Base-by-base conservation (phyloP, 495 filamentous ascomycete genomes). In the Podospora fimiseda region DNA sequence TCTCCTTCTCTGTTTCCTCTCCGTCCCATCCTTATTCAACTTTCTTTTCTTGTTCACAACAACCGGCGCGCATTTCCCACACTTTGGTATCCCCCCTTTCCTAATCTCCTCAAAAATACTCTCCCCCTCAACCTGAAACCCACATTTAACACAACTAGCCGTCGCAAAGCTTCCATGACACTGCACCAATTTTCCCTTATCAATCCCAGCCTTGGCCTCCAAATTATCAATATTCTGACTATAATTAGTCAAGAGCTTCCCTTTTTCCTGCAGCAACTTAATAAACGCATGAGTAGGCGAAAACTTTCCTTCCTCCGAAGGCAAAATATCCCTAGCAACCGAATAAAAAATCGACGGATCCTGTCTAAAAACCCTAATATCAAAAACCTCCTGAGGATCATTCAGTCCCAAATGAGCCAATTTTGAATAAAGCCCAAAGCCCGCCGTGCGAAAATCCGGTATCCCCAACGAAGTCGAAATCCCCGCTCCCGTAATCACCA, bases 201-300 rank as follows among this genome's bases (percentile, higher is more conserved):
- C 62, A 43, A 98, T 91, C 13, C 93, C 93, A 1, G 92, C 93
- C 51, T 87, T 83, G 27, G 80, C 81, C 64, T 98, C 93, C 43
- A 98, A 85, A 60, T 97, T 96, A 73, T 98, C 93, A 60, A 98
- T 98, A 65, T 98, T 98, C 67, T 98, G 93, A 2, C 92, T 94
- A 71, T 96, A 98, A 69, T 96, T 95, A 21, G 91, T 97, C 45
- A 96, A 77, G 16, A 98, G 81, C 62, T 95, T 95, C 18, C 82
- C 83, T 65, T 91, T 89, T 53, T 90, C 77, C 64, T 97, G 90
- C 2, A 98, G 79, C n/a, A 96, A 77, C n/a, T 82, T 83, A 58
- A 98, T 94, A 72, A 98, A 98, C 38, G 84, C 86, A 69, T 98
- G 93, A 0, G 93, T 96, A 0, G 93, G 93, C 0, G 93, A 90